Base-by-base conservation (phyloP, 768 basidiomycete species). In the Gelatoporia subvermispora region DNA sequence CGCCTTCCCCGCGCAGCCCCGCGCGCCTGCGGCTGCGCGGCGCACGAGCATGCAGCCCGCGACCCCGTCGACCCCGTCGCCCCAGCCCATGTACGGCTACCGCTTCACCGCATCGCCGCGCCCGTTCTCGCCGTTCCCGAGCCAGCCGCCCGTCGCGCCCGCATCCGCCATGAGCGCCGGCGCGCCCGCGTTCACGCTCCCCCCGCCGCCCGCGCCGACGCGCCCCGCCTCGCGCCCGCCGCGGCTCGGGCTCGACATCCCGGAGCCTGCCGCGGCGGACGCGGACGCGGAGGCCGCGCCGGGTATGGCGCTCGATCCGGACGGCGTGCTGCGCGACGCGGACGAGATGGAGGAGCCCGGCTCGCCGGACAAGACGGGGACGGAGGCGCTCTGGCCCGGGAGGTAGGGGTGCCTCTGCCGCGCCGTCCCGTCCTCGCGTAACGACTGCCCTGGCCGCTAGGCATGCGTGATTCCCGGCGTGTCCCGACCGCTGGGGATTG, bases 331-430 rank as follows among this genome's bases (percentile, higher is more conserved):
- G 39, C 18, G 47, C 28, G 56, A 43, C 13, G 49, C 47, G 31
- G 49, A 55, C 8, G 53, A 9, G 18, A 50, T 64, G 25, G 52
- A 59, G 41, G 68, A 73, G 43, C 72, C 74, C 2, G 70, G 68
- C 8, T 73, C 74, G 7, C 71, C 71, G 0, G 70, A 72, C 54
- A 79, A 78, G 59, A 61, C 58, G 21, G 63, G 57, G 16, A 45
- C 46, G 25, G 76, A 76, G 49, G 45, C 65, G 60, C 52, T 76
- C 11, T 68, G 75, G 24, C 71, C 74, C 9, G 77, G 74, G 51
- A 74, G 77, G 35, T 47, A 31, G 28, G 7, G 28, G 5, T 13
- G 28, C 7, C 28, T 13, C 13, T 13, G 28, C 28, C 7, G 5
- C 28, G 28, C 7, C 28, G 13, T 31, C 28, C 28, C 28, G n/a